These are phyloP conservation scores for Heterotrichella gracilis DNA, from an alignment of 352 stramenopile genomes.

Conservation along the genomic window DNA sequence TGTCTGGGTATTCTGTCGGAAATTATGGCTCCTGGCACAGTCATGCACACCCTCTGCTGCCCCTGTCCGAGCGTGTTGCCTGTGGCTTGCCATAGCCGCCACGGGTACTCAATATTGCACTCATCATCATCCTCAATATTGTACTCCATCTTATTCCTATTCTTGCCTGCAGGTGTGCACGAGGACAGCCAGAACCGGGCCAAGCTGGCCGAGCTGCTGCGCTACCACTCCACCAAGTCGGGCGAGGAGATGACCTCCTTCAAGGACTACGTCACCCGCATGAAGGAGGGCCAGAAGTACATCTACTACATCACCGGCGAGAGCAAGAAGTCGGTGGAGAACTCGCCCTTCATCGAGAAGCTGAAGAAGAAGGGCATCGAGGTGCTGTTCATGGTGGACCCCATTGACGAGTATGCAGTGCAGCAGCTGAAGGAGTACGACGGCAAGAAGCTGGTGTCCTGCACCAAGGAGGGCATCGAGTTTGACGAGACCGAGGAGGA, in stretches of 20 bases:
- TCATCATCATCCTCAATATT: too few relatives aligned
- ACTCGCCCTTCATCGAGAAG: constrained; percentile 95
- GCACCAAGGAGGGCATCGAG: constrained; percentile 45
- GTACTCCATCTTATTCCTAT: too few relatives aligned
- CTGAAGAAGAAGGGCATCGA: constrained; percentile 99
- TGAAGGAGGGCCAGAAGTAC: constrained; percentile 75
- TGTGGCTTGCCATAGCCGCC: too few relatives aligned
- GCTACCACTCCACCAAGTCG: constrained; percentile 91
- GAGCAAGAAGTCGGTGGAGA: constrained; percentile 90
- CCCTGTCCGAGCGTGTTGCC: too few relatives aligned
- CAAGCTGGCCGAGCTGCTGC: constrained; percentile 93
- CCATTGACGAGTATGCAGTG: constrained; percentile 96
- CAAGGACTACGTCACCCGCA: constrained; percentile 82
- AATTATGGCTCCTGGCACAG: too few relatives aligned
- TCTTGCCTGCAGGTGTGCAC: too few relatives aligned
- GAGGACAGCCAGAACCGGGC: constrained; percentile 91
- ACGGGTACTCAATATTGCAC: too few relatives aligned
- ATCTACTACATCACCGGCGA: constrained; percentile 99
- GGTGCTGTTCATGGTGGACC: constrained; percentile 93
- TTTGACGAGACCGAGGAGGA: constrained; percentile 65
- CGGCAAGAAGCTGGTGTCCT: constrained; percentile 94
- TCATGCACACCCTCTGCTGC: too few relatives aligned
- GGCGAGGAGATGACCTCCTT: constrained; percentile 76
- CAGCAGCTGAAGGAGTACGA: constrained; percentile 99
- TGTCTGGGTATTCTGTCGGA: too few relatives aligned